phyloP scores from a whole-genome alignment of 1,284 basidiomycete genomes.

The Agaricales sp. region DNA sequence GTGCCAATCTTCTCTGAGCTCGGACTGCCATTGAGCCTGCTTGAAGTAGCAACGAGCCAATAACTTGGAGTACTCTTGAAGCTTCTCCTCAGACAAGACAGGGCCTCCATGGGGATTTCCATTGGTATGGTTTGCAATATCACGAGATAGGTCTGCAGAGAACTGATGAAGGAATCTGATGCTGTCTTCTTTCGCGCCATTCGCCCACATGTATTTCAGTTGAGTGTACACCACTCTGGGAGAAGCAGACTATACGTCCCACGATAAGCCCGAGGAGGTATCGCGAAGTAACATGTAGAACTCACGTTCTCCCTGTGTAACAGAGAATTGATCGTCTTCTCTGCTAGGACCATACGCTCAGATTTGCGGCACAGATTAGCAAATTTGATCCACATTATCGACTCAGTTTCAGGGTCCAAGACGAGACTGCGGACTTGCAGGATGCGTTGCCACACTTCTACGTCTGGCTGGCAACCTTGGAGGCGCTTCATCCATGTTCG shows the following conservation, averaged over 20 bases:
- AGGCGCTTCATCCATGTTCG: conserved; percentile 94
- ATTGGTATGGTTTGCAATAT: conserved; percentile 55
- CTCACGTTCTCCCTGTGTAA: conserved; percentile 31
- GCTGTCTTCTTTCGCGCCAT: conserved; percentile 70
- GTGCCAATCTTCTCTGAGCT: conserved; percentile 73
- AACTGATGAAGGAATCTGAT: conserved; percentile 85
- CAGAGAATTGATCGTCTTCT: conserved; percentile 94
- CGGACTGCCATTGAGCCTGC: conserved; percentile 90
- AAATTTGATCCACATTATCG: conserved; percentile 95
- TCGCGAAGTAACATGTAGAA: conserved; percentile 3
- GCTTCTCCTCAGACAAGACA: conserved; percentile 49
- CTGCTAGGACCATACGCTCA: conserved; percentile 81
- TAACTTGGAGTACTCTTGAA: conserved; percentile 73
- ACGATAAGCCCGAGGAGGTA: too few relatives aligned
- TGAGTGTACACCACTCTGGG: conserved; percentile 97
- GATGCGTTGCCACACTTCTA: conserved; percentile 98
- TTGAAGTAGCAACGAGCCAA: conserved; percentile 98
- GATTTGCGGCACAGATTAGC: conserved; percentile 84
- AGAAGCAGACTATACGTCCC: conserved; percentile 71
- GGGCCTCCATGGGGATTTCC: conserved; percentile 30
- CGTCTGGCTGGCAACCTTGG: conserved; percentile 95
- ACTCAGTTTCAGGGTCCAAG: conserved; percentile 89
- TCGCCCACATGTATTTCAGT: conserved; percentile 95
- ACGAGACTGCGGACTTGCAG: conserved; percentile 94
- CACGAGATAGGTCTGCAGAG: conserved; percentile 64